phyloP scores from a whole-genome alignment of 1,284 basidiomycete genomes.

The Kalmanozyma brasiliensis region DNA sequence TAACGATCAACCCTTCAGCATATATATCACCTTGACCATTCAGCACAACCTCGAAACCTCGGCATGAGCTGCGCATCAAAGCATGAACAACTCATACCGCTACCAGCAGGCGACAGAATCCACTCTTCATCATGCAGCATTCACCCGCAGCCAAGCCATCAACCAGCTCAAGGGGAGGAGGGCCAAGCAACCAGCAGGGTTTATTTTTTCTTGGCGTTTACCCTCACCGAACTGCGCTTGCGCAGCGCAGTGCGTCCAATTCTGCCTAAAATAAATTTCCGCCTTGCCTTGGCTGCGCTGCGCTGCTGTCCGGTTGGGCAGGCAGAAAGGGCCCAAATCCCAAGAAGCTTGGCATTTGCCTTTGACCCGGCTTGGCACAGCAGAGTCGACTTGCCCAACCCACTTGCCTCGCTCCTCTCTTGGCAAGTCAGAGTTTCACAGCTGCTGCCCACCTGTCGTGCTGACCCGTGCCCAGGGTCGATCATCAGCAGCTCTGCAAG shows the following conservation, averaged over 20 bases:
- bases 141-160: too few species aligned
- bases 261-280: slow-evolving; percentile 3
- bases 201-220: too few species aligned
- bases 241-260: too few species aligned
- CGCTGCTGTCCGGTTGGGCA: slow-evolving; percentile 19
- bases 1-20: neutral
- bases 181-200: too few species aligned
- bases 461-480: too few species aligned
- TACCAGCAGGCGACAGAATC: neutral
- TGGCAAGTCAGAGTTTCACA: slow-evolving; percentile 3
- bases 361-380: neutral
- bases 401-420: neutral
- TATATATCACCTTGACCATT: slow-evolving; percentile 7
- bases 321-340: neutral
- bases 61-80: neutral
- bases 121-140: too few species aligned
- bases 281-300: too few species aligned
- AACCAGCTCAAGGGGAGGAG: too few species aligned
- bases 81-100: neutral
- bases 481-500: neutral
- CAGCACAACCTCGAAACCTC: neutral
- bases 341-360: slow-evolving; percentile 18
- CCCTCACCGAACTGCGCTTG: too few species aligned
- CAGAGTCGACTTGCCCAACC: slow-evolving; percentile 8
- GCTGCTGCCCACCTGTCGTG: neutral